phyloP scores from a whole-genome alignment of 1,139 yeast genomes.

The Hanseniaspora sp. region DNA sequence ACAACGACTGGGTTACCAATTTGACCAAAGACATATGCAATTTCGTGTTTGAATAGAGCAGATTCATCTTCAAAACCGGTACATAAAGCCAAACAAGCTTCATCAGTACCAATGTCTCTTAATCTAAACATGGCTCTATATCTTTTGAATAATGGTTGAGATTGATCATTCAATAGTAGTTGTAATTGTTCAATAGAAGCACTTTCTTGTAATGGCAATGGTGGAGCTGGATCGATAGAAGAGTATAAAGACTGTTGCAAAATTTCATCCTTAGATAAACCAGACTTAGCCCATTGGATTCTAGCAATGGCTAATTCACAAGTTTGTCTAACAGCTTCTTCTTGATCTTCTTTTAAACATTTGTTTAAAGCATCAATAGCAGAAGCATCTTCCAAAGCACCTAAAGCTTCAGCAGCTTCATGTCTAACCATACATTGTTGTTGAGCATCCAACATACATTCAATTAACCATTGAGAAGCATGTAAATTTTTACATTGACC shows the following conservation, averaged over 20 bases:
- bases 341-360: slow-evolving; percentile 61
- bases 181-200: slow-evolving; percentile 54
- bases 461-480: slow-evolving; percentile 65
- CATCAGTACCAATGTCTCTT: slow-evolving; percentile 87
- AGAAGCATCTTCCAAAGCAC: slow-evolving; percentile 78
- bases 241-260: slow-evolving; percentile 68
- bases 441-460: slow-evolving; percentile 50
- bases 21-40: slow-evolving; percentile 97
- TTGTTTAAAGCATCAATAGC: slow-evolving; percentile 59
- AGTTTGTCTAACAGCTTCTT: slow-evolving; percentile 85
- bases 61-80: slow-evolving; percentile 81
- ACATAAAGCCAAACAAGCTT: slow-evolving; percentile 85
- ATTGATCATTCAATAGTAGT: slow-evolving; percentile 60
- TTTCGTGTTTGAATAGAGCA: slow-evolving; percentile 92
- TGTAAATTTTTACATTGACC: slow-evolving; percentile 84
- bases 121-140: slow-evolving; percentile 97
- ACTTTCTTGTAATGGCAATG: slow-evolving; percentile 57
- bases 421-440: slow-evolving; percentile 97
- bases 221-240: slow-evolving; percentile 97
- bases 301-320: slow-evolving; percentile 95
- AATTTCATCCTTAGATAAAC: slow-evolving; percentile 47
- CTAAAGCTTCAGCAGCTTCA: slow-evolving; percentile 98
- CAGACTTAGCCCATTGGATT: slow-evolving; percentile 82
- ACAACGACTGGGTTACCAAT: slow-evolving; percentile 88
- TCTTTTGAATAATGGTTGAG: slow-evolving; percentile 74